phyloP scores from a whole-genome alignment of 495 filamentous ascomycete genomes.

The Penicillium subrubescens region DNA sequence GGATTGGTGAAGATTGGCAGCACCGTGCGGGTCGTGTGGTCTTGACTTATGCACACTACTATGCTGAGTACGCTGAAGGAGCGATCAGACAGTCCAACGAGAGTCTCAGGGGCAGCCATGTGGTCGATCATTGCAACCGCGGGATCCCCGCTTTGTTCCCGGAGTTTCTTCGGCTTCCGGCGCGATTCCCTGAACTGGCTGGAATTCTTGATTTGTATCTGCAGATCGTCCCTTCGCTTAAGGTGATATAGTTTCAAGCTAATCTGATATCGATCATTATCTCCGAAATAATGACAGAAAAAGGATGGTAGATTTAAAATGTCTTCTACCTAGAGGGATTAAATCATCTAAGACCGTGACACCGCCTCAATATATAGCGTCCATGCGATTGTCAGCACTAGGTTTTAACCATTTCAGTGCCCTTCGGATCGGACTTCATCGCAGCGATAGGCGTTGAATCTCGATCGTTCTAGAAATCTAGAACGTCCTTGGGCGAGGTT shows the following conservation, averaged over 20 bases:
- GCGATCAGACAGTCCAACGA: conserved; percentile 2
- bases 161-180: background rate
- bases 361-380: background rate
- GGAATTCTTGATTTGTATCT: background rate
- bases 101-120: conserved; percentile 4
- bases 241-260: background rate
- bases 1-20: background rate
- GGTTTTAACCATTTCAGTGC: too few relatives aligned
- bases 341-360: background rate
- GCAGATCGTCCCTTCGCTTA: background rate
- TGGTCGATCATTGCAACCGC: conserved; percentile 2
- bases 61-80: background rate
- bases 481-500: too few relatives aligned
- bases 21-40: background rate
- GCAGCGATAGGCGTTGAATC: too few relatives aligned
- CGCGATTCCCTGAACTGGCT: background rate
- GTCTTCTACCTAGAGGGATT: background rate
- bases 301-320: too few relatives aligned
- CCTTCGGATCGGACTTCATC: too few relatives aligned
- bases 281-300: background rate
- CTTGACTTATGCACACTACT: background rate
- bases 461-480: too few relatives aligned
- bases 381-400: too few relatives aligned
- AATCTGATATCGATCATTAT: background rate
- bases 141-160: background rate